These are phyloP conservation scores for Colletotrichum filicis DNA, from an alignment of 2,329 filamentous ascomycete species.

Conservation along the genomic window DNA sequence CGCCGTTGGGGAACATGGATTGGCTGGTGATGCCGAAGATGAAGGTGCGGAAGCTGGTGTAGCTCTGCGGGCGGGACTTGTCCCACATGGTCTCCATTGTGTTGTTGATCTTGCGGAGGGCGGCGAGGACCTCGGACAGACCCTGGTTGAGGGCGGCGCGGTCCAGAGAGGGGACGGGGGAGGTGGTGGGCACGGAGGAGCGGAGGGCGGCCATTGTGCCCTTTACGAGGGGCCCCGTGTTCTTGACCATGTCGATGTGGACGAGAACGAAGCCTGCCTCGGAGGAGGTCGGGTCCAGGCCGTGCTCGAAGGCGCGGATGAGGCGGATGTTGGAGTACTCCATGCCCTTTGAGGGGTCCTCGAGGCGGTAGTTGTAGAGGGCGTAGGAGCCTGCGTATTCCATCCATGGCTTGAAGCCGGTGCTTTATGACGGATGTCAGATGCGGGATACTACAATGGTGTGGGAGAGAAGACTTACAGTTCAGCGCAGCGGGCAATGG, in stretches of 20 bases:
- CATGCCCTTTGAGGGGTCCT: conserved; percentile 66
- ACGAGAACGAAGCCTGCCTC: conserved; percentile 97
- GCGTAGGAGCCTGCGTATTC: conserved; percentile 80
- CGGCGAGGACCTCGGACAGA: conserved; percentile 68
- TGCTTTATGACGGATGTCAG: conserved; percentile 43
- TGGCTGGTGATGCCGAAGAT: conserved; percentile 96
- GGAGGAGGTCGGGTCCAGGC: conserved; percentile 85
- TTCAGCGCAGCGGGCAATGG: conserved; percentile 85
- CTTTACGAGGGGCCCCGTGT: conserved; percentile 81
- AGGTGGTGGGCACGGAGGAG: conserved; percentile 44
- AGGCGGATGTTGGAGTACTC: conserved; percentile 79
- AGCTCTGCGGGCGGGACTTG: conserved; percentile 84
- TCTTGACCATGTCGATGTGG: conserved; percentile 93
- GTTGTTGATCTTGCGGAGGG: conserved; percentile 77
- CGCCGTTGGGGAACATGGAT: conserved; percentile 93
- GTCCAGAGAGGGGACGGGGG: conserved; percentile 26
- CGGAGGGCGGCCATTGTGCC: conserved; percentile 73
- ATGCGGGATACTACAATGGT: not conserved
- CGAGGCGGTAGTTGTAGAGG: conserved; percentile 74
- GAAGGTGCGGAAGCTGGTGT: conserved; percentile 93
- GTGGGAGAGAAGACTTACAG: conserved; percentile 69
- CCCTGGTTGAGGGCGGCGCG: conserved; percentile 68
- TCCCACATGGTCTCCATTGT: conserved; percentile 95
- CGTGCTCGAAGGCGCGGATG: conserved; percentile 90
- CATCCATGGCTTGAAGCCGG: conserved; percentile 92